phyloP scores from a whole-genome alignment of 2,329 filamentous ascomycete genomes.

The Apiospora koreana region DNA sequence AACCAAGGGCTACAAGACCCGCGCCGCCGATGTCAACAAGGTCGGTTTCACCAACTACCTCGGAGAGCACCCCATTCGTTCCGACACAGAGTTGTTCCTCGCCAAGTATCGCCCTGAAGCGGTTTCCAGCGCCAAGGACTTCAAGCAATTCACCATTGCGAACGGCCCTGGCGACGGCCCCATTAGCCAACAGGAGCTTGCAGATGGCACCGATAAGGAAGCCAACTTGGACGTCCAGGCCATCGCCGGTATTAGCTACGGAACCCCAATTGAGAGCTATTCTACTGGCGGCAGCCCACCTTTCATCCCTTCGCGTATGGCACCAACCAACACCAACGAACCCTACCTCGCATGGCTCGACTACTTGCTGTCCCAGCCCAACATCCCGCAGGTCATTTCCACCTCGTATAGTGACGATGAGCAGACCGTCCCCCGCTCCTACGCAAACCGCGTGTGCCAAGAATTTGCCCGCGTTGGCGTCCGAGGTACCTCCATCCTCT shows the following conservation, averaged over 20 bases:
- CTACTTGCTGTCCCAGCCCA: conserved; percentile 54
- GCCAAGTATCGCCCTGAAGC: conserved; percentile 40
- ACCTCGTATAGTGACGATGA: conserved; percentile 71
- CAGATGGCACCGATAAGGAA: conserved; percentile 25
- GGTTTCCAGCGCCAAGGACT: conserved; percentile 37
- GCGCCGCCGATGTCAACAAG: conserved; percentile 28
- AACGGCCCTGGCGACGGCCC: conserved; percentile 33
- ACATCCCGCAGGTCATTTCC: conserved; percentile 62
- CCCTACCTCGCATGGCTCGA: conserved; percentile 58
- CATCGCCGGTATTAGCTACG: neutral
- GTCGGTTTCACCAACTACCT: conserved; percentile 52
- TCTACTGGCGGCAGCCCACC: conserved; percentile 26
- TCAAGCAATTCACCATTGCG: conserved; percentile 31
- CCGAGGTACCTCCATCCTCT: conserved; percentile 63
- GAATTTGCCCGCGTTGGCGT: conserved; percentile 65
- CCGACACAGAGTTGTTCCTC: conserved; percentile 43
- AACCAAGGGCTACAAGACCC: conserved; percentile 35
- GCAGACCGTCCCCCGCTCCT: conserved; percentile 60
- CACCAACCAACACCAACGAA: conserved; percentile 47
- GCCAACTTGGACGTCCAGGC: conserved; percentile 17
- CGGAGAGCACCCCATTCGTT: conserved; percentile 46
- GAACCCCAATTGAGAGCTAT: neutral
- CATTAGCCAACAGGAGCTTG: neutral
- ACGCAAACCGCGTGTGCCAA: conserved; percentile 59
- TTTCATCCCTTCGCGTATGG: conserved; percentile 45